Conservation (phyloP, 1,284 basidiomycete species). For the Serendipita sp. region DNA sequence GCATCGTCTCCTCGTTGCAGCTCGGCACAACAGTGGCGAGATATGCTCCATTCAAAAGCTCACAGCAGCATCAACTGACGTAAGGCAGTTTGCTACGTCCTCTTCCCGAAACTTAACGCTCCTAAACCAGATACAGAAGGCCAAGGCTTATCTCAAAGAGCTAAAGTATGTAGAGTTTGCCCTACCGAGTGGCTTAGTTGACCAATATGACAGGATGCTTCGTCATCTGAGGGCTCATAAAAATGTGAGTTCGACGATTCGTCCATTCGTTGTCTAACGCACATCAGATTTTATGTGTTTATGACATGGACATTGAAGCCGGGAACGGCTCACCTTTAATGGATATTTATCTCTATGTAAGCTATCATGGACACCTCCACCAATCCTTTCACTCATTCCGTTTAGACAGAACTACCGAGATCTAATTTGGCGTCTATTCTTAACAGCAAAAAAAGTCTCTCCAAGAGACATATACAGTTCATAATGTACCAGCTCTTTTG, state of each 20-base stretch:
- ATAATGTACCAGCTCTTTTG: neutral
- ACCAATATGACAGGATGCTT: neutral
- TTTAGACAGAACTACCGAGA: neutral
- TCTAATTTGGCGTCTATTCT: neutral
- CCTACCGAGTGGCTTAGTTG: neutral
- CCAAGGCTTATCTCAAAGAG: neutral
- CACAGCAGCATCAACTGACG: neutral
- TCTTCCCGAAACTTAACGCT: neutral
- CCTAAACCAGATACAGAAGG: neutral
- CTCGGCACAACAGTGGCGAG: neutral
- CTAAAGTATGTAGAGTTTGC: neutral
- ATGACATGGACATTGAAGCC: neutral
- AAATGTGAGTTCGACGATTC: neutral
- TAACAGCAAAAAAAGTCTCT: neutral
- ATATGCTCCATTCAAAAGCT: neutral
- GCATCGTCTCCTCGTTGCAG: neutral
- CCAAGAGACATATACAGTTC: neutral
- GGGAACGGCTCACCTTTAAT: neutral
- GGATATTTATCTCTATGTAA: slow-evolving; percentile 3
- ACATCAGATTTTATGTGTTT: neutral
- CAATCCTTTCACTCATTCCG: neutral
- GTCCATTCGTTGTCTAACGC: neutral
- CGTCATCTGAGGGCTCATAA: neutral
- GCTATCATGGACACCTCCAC: neutral
- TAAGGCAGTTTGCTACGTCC: neutral